phyloP scores from a whole-genome alignment of 345 rosid genomes.

The Abelmoschus esculentus region DNA sequence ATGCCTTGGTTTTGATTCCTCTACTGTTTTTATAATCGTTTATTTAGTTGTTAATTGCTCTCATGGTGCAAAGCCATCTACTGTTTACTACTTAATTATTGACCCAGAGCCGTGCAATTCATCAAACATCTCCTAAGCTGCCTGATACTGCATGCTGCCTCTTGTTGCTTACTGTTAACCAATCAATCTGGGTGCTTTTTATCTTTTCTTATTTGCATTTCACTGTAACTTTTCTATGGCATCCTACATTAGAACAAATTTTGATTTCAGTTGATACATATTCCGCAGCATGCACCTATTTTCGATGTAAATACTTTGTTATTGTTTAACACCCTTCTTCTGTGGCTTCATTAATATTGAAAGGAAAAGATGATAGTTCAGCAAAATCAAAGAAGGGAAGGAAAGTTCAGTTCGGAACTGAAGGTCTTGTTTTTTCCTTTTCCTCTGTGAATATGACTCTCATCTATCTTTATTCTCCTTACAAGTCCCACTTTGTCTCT shows the following conservation, averaged over 20 bases:
- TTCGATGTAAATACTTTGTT: background rate
- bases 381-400: slow-evolving; percentile 44
- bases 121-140: no score
- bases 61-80: background rate
- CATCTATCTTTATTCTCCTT: background rate
- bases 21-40: background rate
- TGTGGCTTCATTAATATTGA: background rate
- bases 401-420: slow-evolving; percentile 43
- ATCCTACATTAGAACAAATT: background rate
- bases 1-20: background rate
- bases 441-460: background rate
- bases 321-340: background rate
- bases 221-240: no score
- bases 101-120: background rate
- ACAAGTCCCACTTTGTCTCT: background rate
- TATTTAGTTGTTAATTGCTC: background rate
- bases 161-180: no score
- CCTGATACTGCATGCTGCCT: no score
- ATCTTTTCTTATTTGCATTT: no score
- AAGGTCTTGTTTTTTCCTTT: slow-evolving; percentile 27
- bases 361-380: slow-evolving; percentile 15
- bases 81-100: background rate
- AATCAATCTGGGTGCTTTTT: no score
- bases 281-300: background rate
- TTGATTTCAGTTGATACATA: background rate